A percentile compares a stretch with the other conserved stretches of the same genome.
phyloP scores from a whole-genome alignment of 441 rosid species.

The Dalechampia spathulata region DNA sequence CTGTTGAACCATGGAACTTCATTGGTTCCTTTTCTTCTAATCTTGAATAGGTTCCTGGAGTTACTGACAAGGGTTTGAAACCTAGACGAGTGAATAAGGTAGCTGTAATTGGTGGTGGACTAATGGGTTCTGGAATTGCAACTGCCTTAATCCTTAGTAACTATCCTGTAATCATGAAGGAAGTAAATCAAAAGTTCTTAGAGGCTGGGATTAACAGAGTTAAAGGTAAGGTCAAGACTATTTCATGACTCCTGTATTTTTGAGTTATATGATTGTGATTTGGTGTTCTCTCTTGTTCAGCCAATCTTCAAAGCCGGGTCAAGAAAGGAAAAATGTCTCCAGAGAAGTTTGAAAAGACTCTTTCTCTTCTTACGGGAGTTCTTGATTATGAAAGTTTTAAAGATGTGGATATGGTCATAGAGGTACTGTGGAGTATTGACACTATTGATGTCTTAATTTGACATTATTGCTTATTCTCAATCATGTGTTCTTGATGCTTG shows the following conservation, averaged over 20 bases:
- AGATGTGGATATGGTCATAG: slow-evolving; percentile 95
- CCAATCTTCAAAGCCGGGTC: slow-evolving; percentile 84
- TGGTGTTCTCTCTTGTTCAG: slow-evolving; percentile 29
- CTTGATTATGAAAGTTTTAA: slow-evolving; percentile 82
- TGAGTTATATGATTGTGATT: slow-evolving; percentile 6
- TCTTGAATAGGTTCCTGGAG: slow-evolving; percentile 67
- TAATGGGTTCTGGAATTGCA: slow-evolving; percentile 99
- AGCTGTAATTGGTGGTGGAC: slow-evolving; percentile 95
- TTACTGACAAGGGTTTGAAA: slow-evolving; percentile 69
- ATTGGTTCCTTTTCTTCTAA: background rate
- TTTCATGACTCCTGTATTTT: background rate
- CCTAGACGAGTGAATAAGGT: slow-evolving; percentile 76
- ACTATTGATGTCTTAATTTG: background rate
- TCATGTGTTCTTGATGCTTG: slow-evolving; percentile 27
- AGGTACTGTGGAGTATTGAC: slow-evolving; percentile 40
- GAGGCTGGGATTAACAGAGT: slow-evolving; percentile 86
- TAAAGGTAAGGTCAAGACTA: slow-evolving; percentile 38
- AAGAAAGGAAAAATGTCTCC: slow-evolving; percentile 74
- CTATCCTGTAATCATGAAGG: slow-evolving; percentile 81
- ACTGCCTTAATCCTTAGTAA: slow-evolving; percentile 80
- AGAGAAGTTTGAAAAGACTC: slow-evolving; percentile 80
- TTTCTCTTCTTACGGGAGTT: slow-evolving; percentile 70
- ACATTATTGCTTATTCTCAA: slow-evolving; percentile 9
- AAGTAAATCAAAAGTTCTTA: slow-evolving; percentile 84
- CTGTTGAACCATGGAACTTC: background rate